Base-by-base conservation (phyloP, 1,284 basidiomycete genomes). In the Tilletia horrida region DNA sequence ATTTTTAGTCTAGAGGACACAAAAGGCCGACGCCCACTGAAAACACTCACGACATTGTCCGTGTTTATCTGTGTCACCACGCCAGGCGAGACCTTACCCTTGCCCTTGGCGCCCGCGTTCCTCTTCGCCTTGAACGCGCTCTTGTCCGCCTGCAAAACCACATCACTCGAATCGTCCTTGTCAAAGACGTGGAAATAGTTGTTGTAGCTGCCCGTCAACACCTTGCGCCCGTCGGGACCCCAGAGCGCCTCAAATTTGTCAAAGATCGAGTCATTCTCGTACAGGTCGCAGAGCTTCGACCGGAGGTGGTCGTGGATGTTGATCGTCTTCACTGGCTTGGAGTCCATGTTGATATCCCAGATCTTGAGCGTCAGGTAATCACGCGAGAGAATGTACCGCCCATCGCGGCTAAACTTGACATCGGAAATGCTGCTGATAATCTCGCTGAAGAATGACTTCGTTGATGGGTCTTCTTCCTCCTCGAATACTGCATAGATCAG, bases 121-220 rank as follows among this genome's bases (percentile, higher is more conserved):
- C 97, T 97, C 89, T 97, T 98, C 62, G 92, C 92, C 84, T 98
- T 98, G 87, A 99, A 99, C 4, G 95, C 95, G 16, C 93, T 95
- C 84, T 99, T 99, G 85, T 99, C 96, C 4, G 96, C 96, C 84
- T 98, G 96, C 67, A 99, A 84, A 16, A 97, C 92, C 44, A 96
- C 89, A 79, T 97, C 95, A 71, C 89, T 90, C 76, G 90, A 84
- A 50, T 90, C 90, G 71, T 97, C 92, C 72, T 90, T 88, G 83
- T 98, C 95, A 84, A 94, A 97, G 87, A 99, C 94, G 83, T 95
- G 93, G 90, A 99, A 96, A 85, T 97, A 97, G 84, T 99, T 99
- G 86, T 97, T 94, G 85, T 99, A 98, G 62, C 94, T 97, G 63
- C 96, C 96, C 16, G 96, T 97, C 23, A 81, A 66, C 23, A 81